Evolutionary conservation across 805 yeast species (phyloP), one percentile per base, ranked within the genome.

Genomic region (Lachancea quebecensis): DNA sequence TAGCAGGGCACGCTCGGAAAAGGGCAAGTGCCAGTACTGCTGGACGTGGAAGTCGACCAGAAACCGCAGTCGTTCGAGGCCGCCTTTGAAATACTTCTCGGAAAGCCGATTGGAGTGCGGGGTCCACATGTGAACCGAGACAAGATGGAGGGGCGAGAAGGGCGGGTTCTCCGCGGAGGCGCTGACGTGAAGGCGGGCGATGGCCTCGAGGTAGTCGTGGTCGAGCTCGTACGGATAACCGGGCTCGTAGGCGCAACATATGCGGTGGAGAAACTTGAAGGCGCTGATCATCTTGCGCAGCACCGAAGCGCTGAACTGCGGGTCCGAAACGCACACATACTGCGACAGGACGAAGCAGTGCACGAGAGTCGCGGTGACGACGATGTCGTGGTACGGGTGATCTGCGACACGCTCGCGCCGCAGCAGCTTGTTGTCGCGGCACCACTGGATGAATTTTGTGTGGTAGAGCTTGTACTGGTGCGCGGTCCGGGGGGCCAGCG

Each of bases 81-180:
- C 41, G 1, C 62, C 54, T 43, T 55, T 58, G 47, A 62, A 62
- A 38, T 49, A 52, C 35, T 55, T 59, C 21, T 55, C 56, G 7
- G 55, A 47, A 34, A 60, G 45, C 37, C 52, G 45, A 12, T 31
- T 45, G n/a, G 61, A 54, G 25, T 50, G 44, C 10, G 62, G 51
- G 39, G 57, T 60, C 66, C 66, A 63, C 33, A 60, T 29, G 45
- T 62, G 58, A 18, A 55, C 38, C n/a, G 66, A 58, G 3, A 62
- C 50, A 25, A 52, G 52, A n/a, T 51, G 44, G 17, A 56, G 35
- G 10, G 53, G 42, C 12, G 47, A 35, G 6, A 35, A 14, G 33
- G 39, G 36, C 6, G 47, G 33, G 14, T 17, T 21, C 11, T 44
- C 43, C 16, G 43, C 43, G n/a, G 27, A 29, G 16, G 47, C 43